Evolutionary conservation across 768 basidiomycete species (phyloP).

Genomic region (Hydnomerulius pinastri): DNA sequence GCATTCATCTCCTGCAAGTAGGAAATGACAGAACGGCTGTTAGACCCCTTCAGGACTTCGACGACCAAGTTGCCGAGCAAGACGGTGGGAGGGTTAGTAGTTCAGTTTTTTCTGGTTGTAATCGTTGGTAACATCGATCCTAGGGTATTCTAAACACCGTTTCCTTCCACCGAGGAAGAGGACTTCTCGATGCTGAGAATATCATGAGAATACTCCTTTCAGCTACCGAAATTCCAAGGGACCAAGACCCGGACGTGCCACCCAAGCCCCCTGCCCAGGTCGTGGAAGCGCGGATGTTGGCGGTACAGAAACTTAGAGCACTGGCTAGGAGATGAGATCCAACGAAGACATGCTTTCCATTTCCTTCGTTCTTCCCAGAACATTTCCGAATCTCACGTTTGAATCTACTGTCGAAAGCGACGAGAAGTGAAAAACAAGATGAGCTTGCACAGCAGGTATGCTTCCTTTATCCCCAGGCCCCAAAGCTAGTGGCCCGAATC

Average conservation of each 20-base stretch:
- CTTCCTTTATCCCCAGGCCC: no score
- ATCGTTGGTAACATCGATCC: neutral
- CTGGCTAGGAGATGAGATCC: no score
- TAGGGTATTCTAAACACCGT: conserved; percentile 23
- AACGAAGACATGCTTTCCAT: no score
- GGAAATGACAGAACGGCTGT: conserved; percentile 23
- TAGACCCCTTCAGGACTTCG: conserved; percentile 22
- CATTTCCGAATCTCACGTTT: no score
- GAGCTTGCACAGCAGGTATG: no score
- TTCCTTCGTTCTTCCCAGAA: no score
- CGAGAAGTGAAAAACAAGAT: no score
- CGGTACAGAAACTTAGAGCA: conserved; percentile 14
- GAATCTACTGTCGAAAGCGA: no score
- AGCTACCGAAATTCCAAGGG: conserved; percentile 15
- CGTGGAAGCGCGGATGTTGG: conserved; percentile 10
- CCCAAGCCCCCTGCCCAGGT: conserved; percentile 13
- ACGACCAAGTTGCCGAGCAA: conserved; percentile 15
- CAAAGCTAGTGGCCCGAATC: no score
- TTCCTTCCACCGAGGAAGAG: conserved; percentile 26
- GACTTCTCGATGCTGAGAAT: conserved; percentile 18
- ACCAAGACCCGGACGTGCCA: conserved; percentile 21
- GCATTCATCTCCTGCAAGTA: conserved; percentile 26
- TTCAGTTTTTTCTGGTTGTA: neutral
- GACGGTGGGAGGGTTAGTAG: conserved; percentile 16
- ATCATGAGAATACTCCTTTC: conserved; percentile 22